Evolutionary conservation across 495 filamentous ascomycete species (phyloP), one percentile per base, ranked within the genome.

Genomic region (Delitschia confertaspora): DNA sequence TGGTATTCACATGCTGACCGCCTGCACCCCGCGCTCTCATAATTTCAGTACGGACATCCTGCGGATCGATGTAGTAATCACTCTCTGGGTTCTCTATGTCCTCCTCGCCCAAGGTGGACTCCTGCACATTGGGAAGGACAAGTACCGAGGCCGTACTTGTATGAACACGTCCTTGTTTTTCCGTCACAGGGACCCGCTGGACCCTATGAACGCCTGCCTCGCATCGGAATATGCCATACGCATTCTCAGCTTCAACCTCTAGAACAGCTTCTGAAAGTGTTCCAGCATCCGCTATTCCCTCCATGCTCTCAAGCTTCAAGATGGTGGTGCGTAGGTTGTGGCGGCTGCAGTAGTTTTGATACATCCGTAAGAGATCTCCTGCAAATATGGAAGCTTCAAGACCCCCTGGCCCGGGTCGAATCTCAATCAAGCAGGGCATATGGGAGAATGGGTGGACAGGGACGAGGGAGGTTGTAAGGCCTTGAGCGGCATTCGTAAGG

Each of bases 1-100:
- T 98, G 50, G 84, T 95, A 63, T 98, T 98, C 59, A 98, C 91
- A 60, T 96, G 93, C 66, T 98, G 91, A 4, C 91, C 91, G 13
- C 91, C 91, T 2, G 91, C 88, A 21, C 91, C 91, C 36, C 83
- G 70, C 0, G 91, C 86, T 21, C 88, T 76, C 88, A 96, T 94
- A 53, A 84, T 82, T 56, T 98, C 93, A 6, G 75, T 71, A 29
- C 78, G 72, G 25, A 98, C 93, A 46, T 96, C 89, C 49, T 78
- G 73, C 7, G 85, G 77, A 63, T 89, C 79, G 43, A 98, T 72
- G 61, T 89, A 89, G 66, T 88, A 93, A 59, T 93, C 85, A 60
- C 80, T 89, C 27, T 75, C 79, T 0, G 91, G 91, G 51, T 98
- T 81, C 36, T 87, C 75, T 55, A 80, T 75, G 51, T 82, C 76